Evolutionary conservation across 139 green algal genomes (phyloP), one percentile per base, ranked within the genome.

Genomic region (Astrephomene gubernaculifera): DNA sequence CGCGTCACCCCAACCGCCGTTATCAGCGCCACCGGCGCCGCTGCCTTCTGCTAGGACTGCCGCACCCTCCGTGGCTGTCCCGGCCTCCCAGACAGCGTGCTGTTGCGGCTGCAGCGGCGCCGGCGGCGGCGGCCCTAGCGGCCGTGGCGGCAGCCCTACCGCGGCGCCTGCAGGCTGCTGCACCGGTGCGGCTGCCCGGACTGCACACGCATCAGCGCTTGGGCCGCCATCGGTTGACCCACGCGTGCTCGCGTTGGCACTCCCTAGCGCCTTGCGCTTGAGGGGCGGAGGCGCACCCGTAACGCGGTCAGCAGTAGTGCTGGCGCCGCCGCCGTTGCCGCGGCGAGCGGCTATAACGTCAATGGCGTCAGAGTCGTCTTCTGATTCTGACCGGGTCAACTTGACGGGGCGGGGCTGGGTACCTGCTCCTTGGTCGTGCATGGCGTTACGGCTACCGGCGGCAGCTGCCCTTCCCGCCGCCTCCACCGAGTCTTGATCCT

Each of bases 211-310:
- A n/a, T n/a, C n/a, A n/a, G n/a, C n/a, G n/a, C n/a, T n/a, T n/a
- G n/a, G n/a, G n/a, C n/a, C n/a, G n/a, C n/a, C 49, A 25, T 33
- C 65, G 19, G 65, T 35, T 9, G 65, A 33, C 35, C 33, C 25
- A 25, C 14, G 14, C 49, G 17, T 60, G 36, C 27, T 12, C 35
- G 31, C 33, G 27, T 24, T 19, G 21, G 68, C 1, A 36, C 38
- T 17, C 68, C 33, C 68, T 39, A 75, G 38, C 27, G 41, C 70
- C 70, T 43, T 78, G 31, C 70, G 70, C 70, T 78, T 78, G 43
- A 33, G 43, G n/a, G 70, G 70, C 41, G 70, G 70, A n/a, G 43
- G 70, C 31, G 57, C 14, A 17, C 14, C 57, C 22, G 57, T 31
- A 9, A 22, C 57, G 57, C 19, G 17, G 22, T 31, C 57, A 22